Evolutionary conservation across 2,329 filamentous ascomycete species (phyloP).

Genomic region (Fusarium sp.): DNA sequence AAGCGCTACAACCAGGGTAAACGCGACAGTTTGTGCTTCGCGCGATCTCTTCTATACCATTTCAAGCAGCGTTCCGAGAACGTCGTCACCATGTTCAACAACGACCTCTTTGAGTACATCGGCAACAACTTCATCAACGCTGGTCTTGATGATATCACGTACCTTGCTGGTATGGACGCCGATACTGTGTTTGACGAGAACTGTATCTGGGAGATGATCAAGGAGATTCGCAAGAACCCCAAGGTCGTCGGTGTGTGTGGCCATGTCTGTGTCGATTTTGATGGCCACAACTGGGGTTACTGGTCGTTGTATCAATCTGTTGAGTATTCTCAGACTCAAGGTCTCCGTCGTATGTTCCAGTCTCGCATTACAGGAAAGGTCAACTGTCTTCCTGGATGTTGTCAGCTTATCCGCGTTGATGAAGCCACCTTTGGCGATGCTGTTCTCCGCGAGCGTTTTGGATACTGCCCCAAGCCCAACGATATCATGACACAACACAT

Average conservation of each 20-base stretch:
- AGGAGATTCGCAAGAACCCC: conserved; percentile 58
- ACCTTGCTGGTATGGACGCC: conserved; percentile 63
- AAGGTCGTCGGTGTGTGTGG: conserved; percentile 63
- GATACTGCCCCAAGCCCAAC: conserved; percentile 63
- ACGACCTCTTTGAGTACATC: conserved; percentile 59
- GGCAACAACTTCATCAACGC: conserved; percentile 56
- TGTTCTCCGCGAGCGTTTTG: conserved; percentile 61
- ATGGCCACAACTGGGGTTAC: conserved; percentile 56
- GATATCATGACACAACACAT: conserved; percentile 64
- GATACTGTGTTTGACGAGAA: conserved; percentile 61
- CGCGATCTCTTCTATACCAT: conserved; percentile 63
- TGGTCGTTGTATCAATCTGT: conserved; percentile 64
- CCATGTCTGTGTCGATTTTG: conserved; percentile 63
- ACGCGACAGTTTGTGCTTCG: conserved; percentile 64
- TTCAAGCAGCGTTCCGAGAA: conserved; percentile 60
- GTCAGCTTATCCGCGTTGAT: conserved; percentile 63
- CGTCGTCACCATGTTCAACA: conserved; percentile 61
- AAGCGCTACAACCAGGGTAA: conserved; percentile 65
- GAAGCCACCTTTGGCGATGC: conserved; percentile 63
- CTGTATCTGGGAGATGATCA: conserved; percentile 61
- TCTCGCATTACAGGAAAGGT: conserved; percentile 64
- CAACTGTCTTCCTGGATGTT: conserved; percentile 63
- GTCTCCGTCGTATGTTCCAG: conserved; percentile 63
- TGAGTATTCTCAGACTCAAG: conserved; percentile 63
- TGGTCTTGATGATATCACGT: conserved; percentile 58